These are phyloP conservation scores for Pascua sp. DNA, from an alignment of 1,284 basidiomycete genomes.

Conservation along the genomic window DNA sequence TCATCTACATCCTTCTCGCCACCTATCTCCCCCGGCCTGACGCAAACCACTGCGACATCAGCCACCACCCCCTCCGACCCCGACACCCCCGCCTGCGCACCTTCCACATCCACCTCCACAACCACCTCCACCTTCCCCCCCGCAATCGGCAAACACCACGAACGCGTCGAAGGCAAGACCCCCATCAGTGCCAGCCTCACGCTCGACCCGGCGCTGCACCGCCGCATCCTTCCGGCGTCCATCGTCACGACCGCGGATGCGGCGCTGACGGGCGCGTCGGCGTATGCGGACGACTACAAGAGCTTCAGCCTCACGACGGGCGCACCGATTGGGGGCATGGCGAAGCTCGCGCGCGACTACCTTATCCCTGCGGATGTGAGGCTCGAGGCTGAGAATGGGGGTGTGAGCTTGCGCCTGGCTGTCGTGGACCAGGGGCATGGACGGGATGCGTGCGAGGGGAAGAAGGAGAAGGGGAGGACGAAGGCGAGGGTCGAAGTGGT, in stretches of 20 bases:
- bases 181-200: constrained; percentile 36
- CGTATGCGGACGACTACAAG: constrained; percentile 10
- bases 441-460: background rate
- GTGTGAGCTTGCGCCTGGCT: constrained; percentile 29
- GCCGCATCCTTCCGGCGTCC: constrained; percentile 24
- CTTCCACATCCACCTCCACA: constrained; percentile 17
- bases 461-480: constrained; percentile 28
- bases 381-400: constrained; percentile 35
- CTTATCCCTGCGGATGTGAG: constrained; percentile 34
- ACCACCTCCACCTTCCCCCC: constrained; percentile 6
- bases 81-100: too few relatives aligned
- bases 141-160: constrained; percentile 5
- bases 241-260: constrained; percentile 31
- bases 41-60: too few relatives aligned
- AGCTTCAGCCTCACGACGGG: constrained; percentile 31
- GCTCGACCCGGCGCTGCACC: constrained; percentile 35
- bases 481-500: constrained; percentile 35
- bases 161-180: constrained; percentile 17
- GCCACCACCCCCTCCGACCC: too few relatives aligned
- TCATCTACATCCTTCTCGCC: background rate
- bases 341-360: constrained; percentile 32
- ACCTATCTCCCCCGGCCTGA: constrained; percentile 13
- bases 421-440: constrained; percentile 29
- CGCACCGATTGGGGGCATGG: constrained; percentile 41
- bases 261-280: constrained; percentile 23